Percentiles rank a stretch among this genome's conserved stretches.
phyloP scores from a whole-genome alignment of 2,329 filamentous ascomycete species.

The Exutisphaerella laricina region DNA sequence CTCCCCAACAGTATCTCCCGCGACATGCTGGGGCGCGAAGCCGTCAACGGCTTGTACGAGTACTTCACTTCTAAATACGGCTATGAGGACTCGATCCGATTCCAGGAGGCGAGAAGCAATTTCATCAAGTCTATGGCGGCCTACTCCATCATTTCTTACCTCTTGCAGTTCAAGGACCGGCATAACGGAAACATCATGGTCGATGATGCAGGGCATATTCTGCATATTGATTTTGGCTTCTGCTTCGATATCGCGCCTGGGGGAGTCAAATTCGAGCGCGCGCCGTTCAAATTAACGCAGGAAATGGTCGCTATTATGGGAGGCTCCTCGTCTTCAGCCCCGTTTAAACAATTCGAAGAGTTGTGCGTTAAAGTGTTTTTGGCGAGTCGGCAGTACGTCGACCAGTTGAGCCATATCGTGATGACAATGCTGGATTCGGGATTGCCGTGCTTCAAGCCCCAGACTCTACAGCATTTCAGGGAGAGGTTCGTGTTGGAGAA shows the following conservation, averaged over 20 bases:
- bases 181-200: conserved; percentile 99
- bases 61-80: conserved; percentile 98
- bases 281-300: conserved; percentile 93
- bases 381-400: conserved; percentile 75
- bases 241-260: conserved; percentile 98
- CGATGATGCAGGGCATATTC: conserved; percentile 91
- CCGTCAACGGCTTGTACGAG: conserved; percentile 96
- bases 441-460: conserved; percentile 94
- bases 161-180: conserved; percentile 97
- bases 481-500: conserved; percentile 90
- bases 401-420: conserved; percentile 86
- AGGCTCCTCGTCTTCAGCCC: conserved; percentile 69
- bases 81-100: conserved; percentile 87
- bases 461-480: conserved; percentile 86
- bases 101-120: conserved; percentile 91
- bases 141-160: conserved; percentile 93
- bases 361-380: conserved; percentile 94
- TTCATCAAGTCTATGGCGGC: conserved; percentile 99
- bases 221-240: conserved; percentile 99
- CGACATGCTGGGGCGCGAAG: conserved; percentile 96
- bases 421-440: conserved; percentile 94
- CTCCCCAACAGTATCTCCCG: conserved; percentile 95
- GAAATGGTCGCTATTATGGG: conserved; percentile 99
- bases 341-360: conserved; percentile 95
- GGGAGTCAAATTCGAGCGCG: conserved; percentile 94